Conservation (phyloP, 345 rosid genomes). For the Kandelia obovata region DNA sequence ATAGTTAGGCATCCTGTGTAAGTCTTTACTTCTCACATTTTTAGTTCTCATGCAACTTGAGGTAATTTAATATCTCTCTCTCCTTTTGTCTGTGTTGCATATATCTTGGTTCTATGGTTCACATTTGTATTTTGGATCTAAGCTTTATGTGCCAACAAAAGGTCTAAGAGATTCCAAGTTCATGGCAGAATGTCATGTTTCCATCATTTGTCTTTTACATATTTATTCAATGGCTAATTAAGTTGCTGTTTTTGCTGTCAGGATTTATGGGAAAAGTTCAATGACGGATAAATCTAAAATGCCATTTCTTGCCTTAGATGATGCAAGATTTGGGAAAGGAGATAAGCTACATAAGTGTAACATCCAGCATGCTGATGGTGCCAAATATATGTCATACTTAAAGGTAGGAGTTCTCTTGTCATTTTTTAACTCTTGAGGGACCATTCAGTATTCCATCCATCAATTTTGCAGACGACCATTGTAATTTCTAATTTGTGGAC, state of each 20-base stretch:
- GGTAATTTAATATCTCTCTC: no score
- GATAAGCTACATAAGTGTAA: conserved; percentile 49
- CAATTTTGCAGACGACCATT: no score
- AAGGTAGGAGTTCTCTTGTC: conserved; percentile 54
- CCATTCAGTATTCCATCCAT: no score
- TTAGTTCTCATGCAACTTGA: no score
- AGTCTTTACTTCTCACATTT: no score
- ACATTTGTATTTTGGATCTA: background rate
- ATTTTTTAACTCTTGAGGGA: conserved; percentile 11
- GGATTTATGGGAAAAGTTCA: conserved; percentile 38
- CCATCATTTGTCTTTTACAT: background rate
- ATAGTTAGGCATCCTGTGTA: no score
- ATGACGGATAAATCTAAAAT: conserved; percentile 39
- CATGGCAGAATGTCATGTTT: background rate
- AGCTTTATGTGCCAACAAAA: background rate
- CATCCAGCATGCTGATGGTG: conserved; percentile 60
- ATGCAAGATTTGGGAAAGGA: conserved; percentile 42
- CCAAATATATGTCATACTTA: conserved; percentile 83
- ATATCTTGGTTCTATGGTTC: no score
- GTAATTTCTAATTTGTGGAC: no score
- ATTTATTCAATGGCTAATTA: conserved; percentile 3
- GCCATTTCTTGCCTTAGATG: conserved; percentile 34
- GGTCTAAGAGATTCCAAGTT: background rate
- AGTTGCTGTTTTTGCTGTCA: conserved; percentile 33
- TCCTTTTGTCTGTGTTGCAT: no score